These are phyloP conservation scores for Oxytropis ochrocephala DNA, from an alignment of 306 rosid genomes.

Conservation along the genomic window DNA sequence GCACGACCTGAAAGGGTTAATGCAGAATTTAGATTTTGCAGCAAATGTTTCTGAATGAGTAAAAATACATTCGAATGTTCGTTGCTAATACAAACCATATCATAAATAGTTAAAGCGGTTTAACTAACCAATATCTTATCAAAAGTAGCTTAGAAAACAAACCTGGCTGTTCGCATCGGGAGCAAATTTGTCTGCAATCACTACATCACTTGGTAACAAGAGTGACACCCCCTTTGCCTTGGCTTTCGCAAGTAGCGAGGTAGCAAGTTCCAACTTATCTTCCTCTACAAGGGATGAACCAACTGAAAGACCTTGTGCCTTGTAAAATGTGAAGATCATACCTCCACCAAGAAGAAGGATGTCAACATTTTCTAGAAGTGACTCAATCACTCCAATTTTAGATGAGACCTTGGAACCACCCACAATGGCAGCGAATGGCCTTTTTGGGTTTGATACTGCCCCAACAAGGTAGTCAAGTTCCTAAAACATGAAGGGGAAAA, in stretches of 20 bases:
- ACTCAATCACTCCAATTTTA: conserved; percentile 95
- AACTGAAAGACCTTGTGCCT: conserved; percentile 97
- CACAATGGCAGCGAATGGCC: conserved; percentile 99
- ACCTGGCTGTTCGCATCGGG: conserved; percentile 99
- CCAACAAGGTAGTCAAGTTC: conserved; percentile 99
- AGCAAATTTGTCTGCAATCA: conserved; percentile 93
- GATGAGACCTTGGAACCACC: conserved; percentile 99
- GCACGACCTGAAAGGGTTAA: conserved; percentile 61
- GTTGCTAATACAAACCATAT: background rate
- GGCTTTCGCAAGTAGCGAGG: conserved; percentile 76
- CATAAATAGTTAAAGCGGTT: background rate
- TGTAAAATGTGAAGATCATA: conserved; percentile 98
- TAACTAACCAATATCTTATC: background rate
- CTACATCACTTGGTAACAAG: conserved; percentile 85
- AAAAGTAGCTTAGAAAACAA: conserved; percentile 24
- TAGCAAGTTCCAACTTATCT: conserved; percentile 86
- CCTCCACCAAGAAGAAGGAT: conserved; percentile 96
- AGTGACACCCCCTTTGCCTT: conserved; percentile 96
- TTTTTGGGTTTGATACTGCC: conserved; percentile 88
- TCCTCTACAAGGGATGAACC: conserved; percentile 97
- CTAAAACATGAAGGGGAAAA: conserved; percentile 32
- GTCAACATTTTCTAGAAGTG: conserved; percentile 84
- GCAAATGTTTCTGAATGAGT: background rate
- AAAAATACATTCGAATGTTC: background rate
- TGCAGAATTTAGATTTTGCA: conserved; percentile 4